Evolutionary conservation across 805 yeast genomes (phyloP), one percentile per base, ranked within the genome.

Genomic region (Kregervanrija fluxuum): DNA sequence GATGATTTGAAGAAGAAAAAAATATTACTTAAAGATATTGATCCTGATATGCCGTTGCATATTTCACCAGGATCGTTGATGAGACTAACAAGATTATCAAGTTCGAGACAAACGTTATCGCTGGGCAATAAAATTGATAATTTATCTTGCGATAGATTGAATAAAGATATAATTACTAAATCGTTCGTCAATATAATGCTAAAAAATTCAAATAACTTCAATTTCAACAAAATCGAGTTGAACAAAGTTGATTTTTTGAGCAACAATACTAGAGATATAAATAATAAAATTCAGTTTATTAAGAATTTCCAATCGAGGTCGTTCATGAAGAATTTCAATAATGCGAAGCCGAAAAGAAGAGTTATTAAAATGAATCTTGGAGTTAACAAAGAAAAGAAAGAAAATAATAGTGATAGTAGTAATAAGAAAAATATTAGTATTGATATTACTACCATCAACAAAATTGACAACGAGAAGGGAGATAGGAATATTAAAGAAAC

Each of bases 51-150:
- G 40, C 80, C 81, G n/a, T 77, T 77, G 41, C 46, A 60, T 28
- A 68, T 82, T 13, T 74, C 85, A 4, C 78, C 86, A 2, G 81
- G 82, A 9, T 82, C 80, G 51, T 74, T 81, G 71, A 69, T 80
- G 57, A 73, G 83, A 55, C 69, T 90, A 11, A 74, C 85, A 1
- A 74, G 85, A 4, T 67, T 91, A 47, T 75, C 79, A 40, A 77
- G 82, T 12, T 80, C 91, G 2, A 75, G 96, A 50, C 88, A 85
- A 52, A 86, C 97, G 0, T 69, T 91, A 48, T 78, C 85, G n/a
- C 62, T 91, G 40, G 62, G 68, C 65, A 61, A 77, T 60, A 48
- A 46, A 11, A 42, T 45, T 31, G 50, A 47, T 38, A 45, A 50
- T 33, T 44, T 63, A 14, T 57, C 65, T 10, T 63, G 65, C 37